These are phyloP conservation scores for Syzygium syzygioides DNA, from an alignment of 441 rosid species.

Conservation along the genomic window DNA sequence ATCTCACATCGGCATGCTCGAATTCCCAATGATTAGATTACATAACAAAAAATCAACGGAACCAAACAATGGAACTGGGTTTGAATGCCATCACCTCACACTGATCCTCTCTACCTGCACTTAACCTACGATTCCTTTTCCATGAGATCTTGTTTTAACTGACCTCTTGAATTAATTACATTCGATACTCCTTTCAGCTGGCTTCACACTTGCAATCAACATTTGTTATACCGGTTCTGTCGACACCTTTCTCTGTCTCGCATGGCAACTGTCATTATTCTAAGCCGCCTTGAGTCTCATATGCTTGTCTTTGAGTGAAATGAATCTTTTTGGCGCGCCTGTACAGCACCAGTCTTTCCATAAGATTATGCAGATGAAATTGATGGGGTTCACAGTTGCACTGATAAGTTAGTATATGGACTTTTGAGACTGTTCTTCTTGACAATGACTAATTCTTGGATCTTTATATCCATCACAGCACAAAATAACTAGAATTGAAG, in stretches of 20 bases:
- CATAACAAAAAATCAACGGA: neutral
- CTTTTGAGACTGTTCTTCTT: neutral
- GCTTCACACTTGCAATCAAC: neutral
- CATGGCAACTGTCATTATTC: neutral
- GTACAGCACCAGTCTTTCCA: neutral
- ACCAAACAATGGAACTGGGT: neutral
- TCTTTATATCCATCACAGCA: neutral
- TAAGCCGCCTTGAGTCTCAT: neutral
- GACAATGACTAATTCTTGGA: neutral
- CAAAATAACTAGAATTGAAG: neutral
- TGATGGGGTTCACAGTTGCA: neutral
- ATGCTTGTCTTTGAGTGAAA: neutral
- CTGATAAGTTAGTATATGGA: neutral
- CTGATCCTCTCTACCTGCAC: neutral
- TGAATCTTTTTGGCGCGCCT: neutral
- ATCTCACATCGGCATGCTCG: neutral
- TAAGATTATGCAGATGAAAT: neutral
- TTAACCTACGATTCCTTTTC: neutral
- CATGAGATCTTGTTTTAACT: neutral
- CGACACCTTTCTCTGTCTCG: neutral
- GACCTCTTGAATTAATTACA: neutral
- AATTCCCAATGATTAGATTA: neutral
- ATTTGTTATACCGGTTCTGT: accelerated
- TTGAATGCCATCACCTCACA: neutral
- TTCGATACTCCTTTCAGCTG: neutral